phyloP scores from a whole-genome alignment of 2,329 filamentous ascomycete genomes.

The Colletotrichum lindemuthianum region DNA sequence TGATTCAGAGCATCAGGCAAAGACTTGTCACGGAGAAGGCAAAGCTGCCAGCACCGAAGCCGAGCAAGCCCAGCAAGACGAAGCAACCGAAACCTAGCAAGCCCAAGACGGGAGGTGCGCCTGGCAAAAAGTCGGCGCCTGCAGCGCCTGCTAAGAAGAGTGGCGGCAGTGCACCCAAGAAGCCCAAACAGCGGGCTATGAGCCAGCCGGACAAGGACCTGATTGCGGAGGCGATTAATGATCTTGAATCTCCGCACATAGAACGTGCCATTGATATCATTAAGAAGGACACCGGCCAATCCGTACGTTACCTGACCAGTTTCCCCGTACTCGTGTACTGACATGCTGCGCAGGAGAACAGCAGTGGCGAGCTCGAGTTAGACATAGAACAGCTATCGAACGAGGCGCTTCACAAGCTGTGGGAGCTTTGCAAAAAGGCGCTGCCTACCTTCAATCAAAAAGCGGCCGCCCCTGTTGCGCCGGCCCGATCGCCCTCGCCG shows the following conservation, averaged over 20 bases:
- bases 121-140: conserved; percentile 54
- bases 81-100: conserved; percentile 64
- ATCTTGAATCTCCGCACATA: conserved; percentile 81
- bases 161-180: conserved; percentile 57
- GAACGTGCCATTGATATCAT: conserved; percentile 88
- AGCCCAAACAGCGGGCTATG: conserved; percentile 66
- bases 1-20: conserved; percentile 73
- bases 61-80: conserved; percentile 69
- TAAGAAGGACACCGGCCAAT: conserved; percentile 82
- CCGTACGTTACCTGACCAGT: conserved; percentile 62
- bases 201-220: conserved; percentile 88
- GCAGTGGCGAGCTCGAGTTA: conserved; percentile 67
- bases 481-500: conserved; percentile 44
- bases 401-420: conserved; percentile 64
- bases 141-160: conserved; percentile 46
- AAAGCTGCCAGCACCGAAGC: conserved; percentile 64
- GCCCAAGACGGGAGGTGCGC: conserved; percentile 50
- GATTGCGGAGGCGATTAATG: conserved; percentile 86
- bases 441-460: conserved; percentile 54
- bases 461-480: conserved; percentile 37
- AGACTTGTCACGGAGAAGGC: conserved; percentile 79
- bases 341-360: conserved; percentile 59
- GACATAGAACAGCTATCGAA: conserved; percentile 68
- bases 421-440: conserved; percentile 56
- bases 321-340: conserved; percentile 23